Evolutionary conservation across 148 eudicot species (phyloP).

Genomic region (Drosera capensis): DNA sequence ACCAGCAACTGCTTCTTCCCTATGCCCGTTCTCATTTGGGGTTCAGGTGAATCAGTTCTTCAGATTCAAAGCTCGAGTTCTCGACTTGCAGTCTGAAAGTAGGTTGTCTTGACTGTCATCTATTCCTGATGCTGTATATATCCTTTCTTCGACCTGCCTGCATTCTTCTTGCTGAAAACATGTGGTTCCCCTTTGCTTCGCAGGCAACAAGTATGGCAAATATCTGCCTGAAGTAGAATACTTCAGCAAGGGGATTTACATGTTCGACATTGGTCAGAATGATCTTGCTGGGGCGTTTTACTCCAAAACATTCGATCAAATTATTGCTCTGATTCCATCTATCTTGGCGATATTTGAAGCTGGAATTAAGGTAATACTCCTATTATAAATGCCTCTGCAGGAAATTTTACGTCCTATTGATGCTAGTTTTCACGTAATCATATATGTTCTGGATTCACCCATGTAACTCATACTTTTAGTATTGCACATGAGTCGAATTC

Average conservation of each 20-base stretch:
- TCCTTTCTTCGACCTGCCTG: not conserved
- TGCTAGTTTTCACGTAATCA: no score
- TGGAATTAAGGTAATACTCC: slow-evolving; percentile 13
- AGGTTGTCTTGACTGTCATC: not conserved
- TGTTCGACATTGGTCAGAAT: slow-evolving; percentile 20
- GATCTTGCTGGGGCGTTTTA: slow-evolving; percentile 14
- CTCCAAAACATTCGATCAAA: slow-evolving; percentile 7
- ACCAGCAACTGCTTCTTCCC: slow-evolving; percentile 7
- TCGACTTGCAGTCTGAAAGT: slow-evolving; percentile 11
- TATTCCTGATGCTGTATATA: not conserved
- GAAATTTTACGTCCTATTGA: no score
- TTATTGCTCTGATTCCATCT: slow-evolving; percentile 10
- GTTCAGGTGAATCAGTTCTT: slow-evolving; percentile 13
- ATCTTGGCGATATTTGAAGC: slow-evolving; percentile 11
- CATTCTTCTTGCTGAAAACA: not conserved
- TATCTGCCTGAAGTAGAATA: slow-evolving; percentile 12
- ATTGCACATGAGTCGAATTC: no score
- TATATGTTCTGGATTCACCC: no score
- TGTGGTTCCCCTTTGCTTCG: not conserved
- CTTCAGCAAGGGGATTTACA: slow-evolving; percentile 15
- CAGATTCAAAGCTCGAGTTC: slow-evolving; percentile 14
- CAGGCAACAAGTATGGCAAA: slow-evolving; percentile 5
- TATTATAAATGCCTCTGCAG: no score
- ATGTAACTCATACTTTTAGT: no score
- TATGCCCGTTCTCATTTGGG: slow-evolving; percentile 14